Evolutionary conservation across 176 grass and related monocot genomes (phyloP).

Genomic region (Oryza australiensis): DNA sequence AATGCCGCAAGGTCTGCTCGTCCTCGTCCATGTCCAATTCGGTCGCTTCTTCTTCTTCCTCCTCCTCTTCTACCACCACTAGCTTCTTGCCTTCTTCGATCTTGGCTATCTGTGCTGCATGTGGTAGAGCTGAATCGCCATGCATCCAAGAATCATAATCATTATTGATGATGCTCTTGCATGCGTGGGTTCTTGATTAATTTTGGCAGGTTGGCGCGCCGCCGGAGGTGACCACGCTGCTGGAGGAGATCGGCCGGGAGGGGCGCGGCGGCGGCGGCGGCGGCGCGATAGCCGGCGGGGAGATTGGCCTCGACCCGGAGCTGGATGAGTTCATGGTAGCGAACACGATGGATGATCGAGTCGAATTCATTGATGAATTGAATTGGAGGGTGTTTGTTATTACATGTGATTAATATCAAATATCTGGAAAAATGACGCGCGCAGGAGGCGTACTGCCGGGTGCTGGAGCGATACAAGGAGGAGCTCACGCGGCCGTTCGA

Average conservation of each 20-base stretch:
- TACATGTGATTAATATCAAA: conserved; percentile 43
- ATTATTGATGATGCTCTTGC: not conserved
- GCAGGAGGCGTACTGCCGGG: conserved; percentile 83
- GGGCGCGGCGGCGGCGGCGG: conserved; percentile 21
- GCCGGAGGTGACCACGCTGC: conserved; percentile 74
- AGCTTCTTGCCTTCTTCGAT: not conserved
- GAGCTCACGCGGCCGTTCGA: conserved; percentile 86
- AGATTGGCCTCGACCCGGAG: conserved; percentile 81
- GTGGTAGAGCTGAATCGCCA: not conserved
- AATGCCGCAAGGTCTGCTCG: conserved; percentile 80
- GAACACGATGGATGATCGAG: too few relatives aligned
- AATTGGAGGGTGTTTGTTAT: conserved; percentile 36
- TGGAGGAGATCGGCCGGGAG: conserved; percentile 81
- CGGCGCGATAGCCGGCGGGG: not conserved
- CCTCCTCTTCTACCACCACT: too few relatives aligned
- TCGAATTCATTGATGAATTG: not conserved
- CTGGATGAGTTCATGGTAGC: conserved; percentile 99
- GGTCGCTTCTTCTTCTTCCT: not conserved
- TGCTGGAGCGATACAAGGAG: conserved; percentile 82
- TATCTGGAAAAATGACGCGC: not conserved
- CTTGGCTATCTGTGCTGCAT: not conserved
- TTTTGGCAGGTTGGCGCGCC: conserved; percentile 76
- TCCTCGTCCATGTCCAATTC: not conserved
- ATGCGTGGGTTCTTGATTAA: conserved; percentile 30
- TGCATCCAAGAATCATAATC: not conserved